Percentiles rank a stretch among this genome's conserved stretches.
Conservation (phyloP, 2,329 filamentous ascomycete genomes). For the Sporothrix variecibatus region DNA sequence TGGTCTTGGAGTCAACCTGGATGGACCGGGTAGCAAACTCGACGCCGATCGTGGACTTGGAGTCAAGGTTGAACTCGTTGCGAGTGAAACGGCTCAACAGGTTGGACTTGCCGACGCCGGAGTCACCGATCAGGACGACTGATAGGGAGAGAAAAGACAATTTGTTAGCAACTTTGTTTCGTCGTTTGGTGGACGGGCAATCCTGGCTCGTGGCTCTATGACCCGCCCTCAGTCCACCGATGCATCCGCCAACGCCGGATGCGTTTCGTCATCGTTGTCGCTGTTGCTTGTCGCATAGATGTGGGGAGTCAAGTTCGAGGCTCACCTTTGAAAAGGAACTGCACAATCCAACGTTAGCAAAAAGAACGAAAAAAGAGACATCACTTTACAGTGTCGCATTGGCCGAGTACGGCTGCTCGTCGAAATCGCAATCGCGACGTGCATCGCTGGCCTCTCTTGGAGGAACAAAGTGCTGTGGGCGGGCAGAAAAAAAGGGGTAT, state of each 20-base stretch:
- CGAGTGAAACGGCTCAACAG: conserved; percentile 98
- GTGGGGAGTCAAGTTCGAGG: conserved; percentile 26
- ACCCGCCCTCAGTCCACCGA: neutral
- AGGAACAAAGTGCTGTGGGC: conserved; percentile 4
- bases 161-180: conserved; percentile 36
- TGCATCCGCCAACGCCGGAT: neutral
- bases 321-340: conserved; percentile 99
- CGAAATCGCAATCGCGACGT: neutral
- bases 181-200: conserved; percentile 18
- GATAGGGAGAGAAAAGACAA: conserved; percentile 31
- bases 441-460: neutral
- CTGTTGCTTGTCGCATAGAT: neutral
- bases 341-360: conserved; percentile 32
- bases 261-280: neutral
- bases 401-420: neutral
- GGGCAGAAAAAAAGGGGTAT: conserved; percentile 9
- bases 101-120: conserved; percentile 99
- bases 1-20: conserved; percentile 98
- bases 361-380: neutral
- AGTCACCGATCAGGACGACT: conserved; percentile 99
- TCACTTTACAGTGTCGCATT: neutral
- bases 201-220: neutral
- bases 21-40: conserved; percentile 99
- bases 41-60: conserved; percentile 99
- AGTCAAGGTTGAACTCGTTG: conserved; percentile 99